These are phyloP conservation scores for Asterella californica DNA, from an alignment of 225 moss, liverwort and hornwort species.

Conservation along the genomic window DNA sequence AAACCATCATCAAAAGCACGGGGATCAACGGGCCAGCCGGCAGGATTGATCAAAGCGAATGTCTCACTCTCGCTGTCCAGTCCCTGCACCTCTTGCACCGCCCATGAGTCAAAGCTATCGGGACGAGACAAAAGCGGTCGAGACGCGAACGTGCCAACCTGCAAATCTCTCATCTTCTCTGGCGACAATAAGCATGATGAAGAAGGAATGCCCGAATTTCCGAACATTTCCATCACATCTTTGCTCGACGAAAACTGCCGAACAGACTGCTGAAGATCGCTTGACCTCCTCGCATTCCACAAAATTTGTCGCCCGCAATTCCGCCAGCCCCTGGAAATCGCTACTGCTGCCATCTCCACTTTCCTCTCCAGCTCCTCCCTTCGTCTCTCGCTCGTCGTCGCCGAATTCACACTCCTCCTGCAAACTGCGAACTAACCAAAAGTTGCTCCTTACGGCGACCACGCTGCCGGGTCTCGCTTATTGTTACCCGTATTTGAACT, in stretches of 20 bases:
- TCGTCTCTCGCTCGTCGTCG: neutral
- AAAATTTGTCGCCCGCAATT: neutral
- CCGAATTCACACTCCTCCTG: neutral
- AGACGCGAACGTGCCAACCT: slow-evolving; percentile 17
- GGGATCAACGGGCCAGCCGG: slow-evolving; percentile 71
- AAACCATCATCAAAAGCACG: slow-evolving; percentile 55
- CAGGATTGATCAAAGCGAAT: slow-evolving; percentile 50
- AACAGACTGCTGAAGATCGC: neutral
- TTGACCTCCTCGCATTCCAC: neutral
- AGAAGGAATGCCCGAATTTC: slow-evolving; percentile 2
- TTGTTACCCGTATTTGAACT: neutral
- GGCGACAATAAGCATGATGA: neutral
- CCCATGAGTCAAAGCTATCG: neutral
- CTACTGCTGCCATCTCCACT: slow-evolving; percentile 3
- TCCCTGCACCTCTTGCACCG: neutral
- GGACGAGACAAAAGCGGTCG: neutral
- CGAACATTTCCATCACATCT: neutral
- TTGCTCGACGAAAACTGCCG: neutral
- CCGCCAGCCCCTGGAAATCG: slow-evolving; percentile 9
- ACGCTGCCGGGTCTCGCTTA: too few relatives aligned
- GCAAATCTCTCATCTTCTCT: neutral
- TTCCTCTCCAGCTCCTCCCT: neutral
- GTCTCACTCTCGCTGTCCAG: slow-evolving; percentile 37
- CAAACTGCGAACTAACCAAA: neutral
- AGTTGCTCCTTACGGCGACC: neutral